phyloP scores from a whole-genome alignment of 2,329 filamentous ascomycete species.

The Fusarium tricinctum region DNA sequence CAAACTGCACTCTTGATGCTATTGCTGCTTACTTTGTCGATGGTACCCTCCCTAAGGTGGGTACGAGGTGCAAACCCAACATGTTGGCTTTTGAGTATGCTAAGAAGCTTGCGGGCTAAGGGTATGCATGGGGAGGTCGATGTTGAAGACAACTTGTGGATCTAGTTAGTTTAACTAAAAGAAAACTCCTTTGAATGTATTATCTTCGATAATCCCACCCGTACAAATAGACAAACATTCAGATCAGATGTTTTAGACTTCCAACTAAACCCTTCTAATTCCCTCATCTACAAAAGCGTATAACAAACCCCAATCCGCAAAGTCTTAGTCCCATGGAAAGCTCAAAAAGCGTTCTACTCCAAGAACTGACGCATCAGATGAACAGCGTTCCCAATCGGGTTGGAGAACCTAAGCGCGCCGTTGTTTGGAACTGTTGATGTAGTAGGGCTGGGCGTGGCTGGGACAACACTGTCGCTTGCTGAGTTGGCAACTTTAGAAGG shows the following conservation, averaged over 20 bases:
- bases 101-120: background rate
- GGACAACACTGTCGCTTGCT: background rate
- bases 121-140: background rate
- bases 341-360: background rate
- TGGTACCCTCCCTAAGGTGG: conserved; percentile 20
- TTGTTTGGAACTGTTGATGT: conserved; percentile 9
- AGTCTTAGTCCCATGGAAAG: background rate
- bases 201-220: too few species aligned
- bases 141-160: background rate
- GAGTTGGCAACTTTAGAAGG: background rate
- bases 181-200: too few species aligned
- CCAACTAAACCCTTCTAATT: too few species aligned
- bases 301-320: too few species aligned
- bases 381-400: conserved; percentile 17
- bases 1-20: conserved; percentile 20
- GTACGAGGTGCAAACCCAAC: conserved; percentile 27
- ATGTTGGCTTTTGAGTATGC: conserved; percentile 30
- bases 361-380: background rate
- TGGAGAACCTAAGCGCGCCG: conserved; percentile 20
- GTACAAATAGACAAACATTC: too few species aligned
- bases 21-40: conserved; percentile 30
- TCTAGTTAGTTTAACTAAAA: too few species aligned
- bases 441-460: conserved; percentile 18
- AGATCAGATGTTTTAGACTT: too few species aligned
- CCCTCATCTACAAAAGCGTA: too few species aligned